phyloP scores from a whole-genome alignment of 2,329 filamentous ascomycete species.

The Alternaria hordeiaustralica region DNA sequence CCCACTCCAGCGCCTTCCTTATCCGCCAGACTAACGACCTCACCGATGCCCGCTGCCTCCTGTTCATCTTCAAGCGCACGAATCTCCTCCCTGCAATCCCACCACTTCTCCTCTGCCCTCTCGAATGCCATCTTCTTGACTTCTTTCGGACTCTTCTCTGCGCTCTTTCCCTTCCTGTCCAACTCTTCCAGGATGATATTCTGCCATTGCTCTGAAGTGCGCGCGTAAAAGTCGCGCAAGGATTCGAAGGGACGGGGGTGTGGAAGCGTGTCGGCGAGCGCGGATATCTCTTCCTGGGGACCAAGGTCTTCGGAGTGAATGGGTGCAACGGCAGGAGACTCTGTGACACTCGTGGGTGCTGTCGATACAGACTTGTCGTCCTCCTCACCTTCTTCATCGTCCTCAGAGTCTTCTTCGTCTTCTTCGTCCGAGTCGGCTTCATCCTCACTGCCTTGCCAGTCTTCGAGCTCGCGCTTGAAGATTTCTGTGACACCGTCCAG shows the following conservation, averaged over 20 bases:
- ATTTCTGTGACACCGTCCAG: slow-evolving; percentile 93
- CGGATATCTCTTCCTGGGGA: slow-evolving; percentile 59
- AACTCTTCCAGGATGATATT: slow-evolving; percentile 79
- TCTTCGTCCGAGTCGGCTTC: slow-evolving; percentile 58
- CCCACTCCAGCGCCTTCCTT: slow-evolving; percentile 56
- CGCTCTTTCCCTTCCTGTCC: slow-evolving; percentile 63
- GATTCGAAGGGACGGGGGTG: slow-evolving; percentile 85
- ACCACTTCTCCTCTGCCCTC: slow-evolving; percentile 95
- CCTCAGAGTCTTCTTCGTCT: slow-evolving; percentile 48
- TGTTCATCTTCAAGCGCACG: slow-evolving; percentile 92
- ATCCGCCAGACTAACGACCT: slow-evolving; percentile 87
- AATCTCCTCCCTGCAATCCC: slow-evolving; percentile 96
- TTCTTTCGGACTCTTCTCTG: slow-evolving; percentile 81
- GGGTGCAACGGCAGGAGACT: slow-evolving; percentile 23
- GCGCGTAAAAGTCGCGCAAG: slow-evolving; percentile 87
- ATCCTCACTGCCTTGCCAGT: slow-evolving; percentile 71
- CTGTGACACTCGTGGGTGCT: slow-evolving; percentile 60
- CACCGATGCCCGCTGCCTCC: slow-evolving; percentile 91
- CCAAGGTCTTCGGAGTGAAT: slow-evolving; percentile 52
- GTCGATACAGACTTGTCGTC: slow-evolving; percentile 58
- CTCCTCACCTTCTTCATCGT: slow-evolving; percentile 58
- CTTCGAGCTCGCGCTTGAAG: slow-evolving; percentile 82
- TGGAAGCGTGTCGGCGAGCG: slow-evolving; percentile 73
- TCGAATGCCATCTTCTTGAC: slow-evolving; percentile 90
- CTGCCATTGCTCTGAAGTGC: slow-evolving; percentile 91